phyloP scores from a whole-genome alignment of 1,284 basidiomycete species.

The Boletus semigastroideus region DNA sequence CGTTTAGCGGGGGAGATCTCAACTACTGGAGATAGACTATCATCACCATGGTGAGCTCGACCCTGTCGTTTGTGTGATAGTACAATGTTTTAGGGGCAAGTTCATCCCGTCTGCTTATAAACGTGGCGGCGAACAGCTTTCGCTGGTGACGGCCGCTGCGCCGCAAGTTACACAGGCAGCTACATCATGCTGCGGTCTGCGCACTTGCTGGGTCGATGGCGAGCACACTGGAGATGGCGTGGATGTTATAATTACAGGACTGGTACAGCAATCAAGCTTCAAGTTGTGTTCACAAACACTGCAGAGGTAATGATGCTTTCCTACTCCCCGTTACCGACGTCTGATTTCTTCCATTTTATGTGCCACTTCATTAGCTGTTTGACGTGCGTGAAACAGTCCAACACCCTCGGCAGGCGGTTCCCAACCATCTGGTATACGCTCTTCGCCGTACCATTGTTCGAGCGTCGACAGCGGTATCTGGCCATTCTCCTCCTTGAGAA shows the following conservation, averaged over 20 bases:
- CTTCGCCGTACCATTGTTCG: constrained; percentile 49
- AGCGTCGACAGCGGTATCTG: constrained; percentile 38
- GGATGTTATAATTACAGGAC: constrained; percentile 10
- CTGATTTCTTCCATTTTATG: constrained; percentile 30
- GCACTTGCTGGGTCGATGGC: not conserved
- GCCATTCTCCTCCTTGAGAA: constrained; percentile 36
- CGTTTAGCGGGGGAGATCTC: not conserved
- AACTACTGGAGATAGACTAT: not conserved
- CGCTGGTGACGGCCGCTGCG: constrained; percentile 8
- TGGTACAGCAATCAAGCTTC: not conserved
- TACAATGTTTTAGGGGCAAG: constrained; percentile 15
- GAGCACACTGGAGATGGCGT: not conserved
- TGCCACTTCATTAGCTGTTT: constrained; percentile 27
- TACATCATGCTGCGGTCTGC: constrained; percentile 9
- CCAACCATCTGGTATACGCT: constrained; percentile 56
- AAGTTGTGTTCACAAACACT: not conserved
- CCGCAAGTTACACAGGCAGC: constrained; percentile 8
- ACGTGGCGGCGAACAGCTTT: too few species aligned
- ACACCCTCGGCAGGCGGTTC: constrained; percentile 18
- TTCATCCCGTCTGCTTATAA: constrained; percentile 15
- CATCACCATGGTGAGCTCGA: constrained; percentile 7
- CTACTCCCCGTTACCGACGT: constrained; percentile 3
- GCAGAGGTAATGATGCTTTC: not conserved
- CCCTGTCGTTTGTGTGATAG: not conserved
- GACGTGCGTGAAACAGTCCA: constrained; percentile 26